A percentile compares a stretch with the other conserved stretches of the same genome.
Evolutionary conservation across 2,329 filamentous ascomycete species (phyloP).

Genomic region (Colletotrichum siamense): DNA sequence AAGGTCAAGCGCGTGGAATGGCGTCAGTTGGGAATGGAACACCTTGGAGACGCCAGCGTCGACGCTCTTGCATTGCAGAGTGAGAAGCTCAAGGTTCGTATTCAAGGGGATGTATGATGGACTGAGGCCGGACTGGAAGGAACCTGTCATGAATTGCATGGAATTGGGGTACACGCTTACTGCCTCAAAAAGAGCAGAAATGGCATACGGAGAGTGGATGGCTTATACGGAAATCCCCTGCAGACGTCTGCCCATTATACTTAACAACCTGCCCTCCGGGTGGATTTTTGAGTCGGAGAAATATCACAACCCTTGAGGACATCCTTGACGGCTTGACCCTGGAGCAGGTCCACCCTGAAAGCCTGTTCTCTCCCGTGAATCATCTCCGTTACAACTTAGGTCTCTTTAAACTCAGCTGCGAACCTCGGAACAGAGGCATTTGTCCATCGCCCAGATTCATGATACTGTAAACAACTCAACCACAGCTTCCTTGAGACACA

Average conservation of each 20-base stretch:
- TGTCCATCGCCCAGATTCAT: not conserved
- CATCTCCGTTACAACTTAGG: not conserved
- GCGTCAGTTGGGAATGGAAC: not conserved
- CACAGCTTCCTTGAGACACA: fast-evolving
- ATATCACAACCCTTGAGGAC: not conserved
- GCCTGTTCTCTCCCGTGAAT: not conserved
- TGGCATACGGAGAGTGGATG: not conserved
- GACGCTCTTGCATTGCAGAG: not conserved
- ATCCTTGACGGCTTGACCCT: not conserved
- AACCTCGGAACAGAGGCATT: not conserved
- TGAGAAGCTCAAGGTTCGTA: not conserved
- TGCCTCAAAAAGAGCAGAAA: not conserved
- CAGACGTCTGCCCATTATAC: not conserved
- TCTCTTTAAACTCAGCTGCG: fast-evolving
- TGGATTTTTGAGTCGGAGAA: not conserved
- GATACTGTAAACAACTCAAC: fast-evolving
- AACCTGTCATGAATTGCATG: not conserved
- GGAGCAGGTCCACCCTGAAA: not conserved
- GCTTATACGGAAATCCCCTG: not conserved
- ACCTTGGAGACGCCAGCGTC: not conserved
- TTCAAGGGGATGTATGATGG: not conserved
- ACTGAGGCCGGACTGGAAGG: not conserved
- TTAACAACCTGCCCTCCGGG: not conserved
- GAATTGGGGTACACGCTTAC: not conserved
- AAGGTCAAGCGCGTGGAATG: not conserved